Evolutionary conservation across 345 rosid species (phyloP), one percentile per base, ranked within the genome.

Genomic region (Eucalyptus coolabah): DNA sequence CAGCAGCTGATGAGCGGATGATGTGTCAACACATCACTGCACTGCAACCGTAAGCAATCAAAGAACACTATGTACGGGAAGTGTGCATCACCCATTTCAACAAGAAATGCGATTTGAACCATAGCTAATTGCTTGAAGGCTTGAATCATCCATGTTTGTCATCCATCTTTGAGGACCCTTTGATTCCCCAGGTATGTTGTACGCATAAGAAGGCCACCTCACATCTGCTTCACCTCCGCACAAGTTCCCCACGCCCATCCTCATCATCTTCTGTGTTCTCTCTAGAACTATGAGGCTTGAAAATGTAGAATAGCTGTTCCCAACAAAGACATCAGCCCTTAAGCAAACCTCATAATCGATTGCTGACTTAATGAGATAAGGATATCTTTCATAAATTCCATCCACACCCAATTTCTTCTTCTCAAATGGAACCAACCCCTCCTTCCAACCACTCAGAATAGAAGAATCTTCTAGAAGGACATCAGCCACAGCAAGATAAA

Each of bases 261-360:
- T 92, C 30, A 92, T 92, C 90, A 93, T 94, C 93, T 93, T 97
- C 87, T 98, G 99, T 12, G 99, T 96, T 91, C 99, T 94, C 83
- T 96, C 98, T 26, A 98, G 98, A 82, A 91, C 98, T 59, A 98
- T 90, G 45, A 98, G 99, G 93, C 99, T 96, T 15, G 99, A 97
- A 93, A 98, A 98, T 7, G 99, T 98, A 24, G 99, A 98, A 88
- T 96, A 97, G 89, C 98, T 98, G 90, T 98, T 98, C 21, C 99
- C 99, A 19, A 96, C 95, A n/a, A 98, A 98, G 3, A 96, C 90
- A 91, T 97, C 98, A 3, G 99, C 96, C 92, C 94, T 93, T 40
- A 93, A 92, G 92, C 99, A 98, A 82, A 97, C 99, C 90, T 98
- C 99, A 24, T 97, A 98, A 82, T 98, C 99, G 60, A 98, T 97